Evolutionary conservation across 805 yeast species (phyloP), one percentile per base, ranked within the genome.

Genomic region (Priceomyces castillae): DNA sequence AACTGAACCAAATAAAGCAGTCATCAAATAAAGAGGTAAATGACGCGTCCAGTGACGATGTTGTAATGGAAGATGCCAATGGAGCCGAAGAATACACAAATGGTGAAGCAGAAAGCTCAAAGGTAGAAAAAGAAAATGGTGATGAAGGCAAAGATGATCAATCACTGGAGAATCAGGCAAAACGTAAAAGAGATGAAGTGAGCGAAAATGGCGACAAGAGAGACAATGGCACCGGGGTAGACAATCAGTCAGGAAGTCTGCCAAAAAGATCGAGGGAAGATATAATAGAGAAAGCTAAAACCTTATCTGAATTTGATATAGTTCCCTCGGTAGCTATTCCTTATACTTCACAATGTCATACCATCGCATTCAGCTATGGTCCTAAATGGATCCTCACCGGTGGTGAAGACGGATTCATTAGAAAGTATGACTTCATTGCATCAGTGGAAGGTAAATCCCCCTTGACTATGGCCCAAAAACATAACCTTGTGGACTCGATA

Each of bases 331-430:
- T 86, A 16, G 97, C 97, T 1, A 82, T 90, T 9, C 92, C 96
- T 1, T 89, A 87, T 54, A 75, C 88, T 1, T 67, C 87, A 1
- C 82, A 86, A 20, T 84, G 94, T 25, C 89, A 89, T 62, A 77
- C 94, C 2, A 52, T 92, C 28, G 84, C 90, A 1, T 69, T 89
- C 37, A 78, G 95, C 1, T 80, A 78, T 53, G 95, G 95, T 4
- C 83, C 90, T 34, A 83, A 82, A 57, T 90, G 90, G 84, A 71
- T 94, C 31, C 84, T 90, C 54, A 84, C 96, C 0, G 99, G 99
- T 16, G 98, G 98, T 7, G 92, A 86, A 51, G 99, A 94, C 62
- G 99, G 99, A 3, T 87, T 82, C 54, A 86, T 94, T 26, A 72
- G 99, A 38, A 90, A 86, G 58, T 94, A 84, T 65, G 96, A 94